Conservation (phyloP, 352 stramenopile species). For the Globisporangium iwayamae region DNA sequence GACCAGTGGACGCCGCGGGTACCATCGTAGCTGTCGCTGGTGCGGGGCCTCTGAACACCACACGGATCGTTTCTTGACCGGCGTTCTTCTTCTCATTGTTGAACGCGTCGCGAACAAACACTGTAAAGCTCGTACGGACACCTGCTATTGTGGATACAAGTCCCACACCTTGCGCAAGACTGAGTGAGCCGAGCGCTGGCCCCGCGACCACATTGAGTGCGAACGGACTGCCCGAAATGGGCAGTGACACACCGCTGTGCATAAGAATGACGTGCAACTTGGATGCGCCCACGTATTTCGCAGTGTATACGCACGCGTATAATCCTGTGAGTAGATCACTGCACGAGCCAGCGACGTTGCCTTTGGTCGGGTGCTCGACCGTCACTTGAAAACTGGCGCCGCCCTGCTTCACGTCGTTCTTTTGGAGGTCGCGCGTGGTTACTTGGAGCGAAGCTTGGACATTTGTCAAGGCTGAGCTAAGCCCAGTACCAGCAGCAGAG, state of each 20-base stretch:
- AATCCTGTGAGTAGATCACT: slow-evolving; percentile 48
- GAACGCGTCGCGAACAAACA: slow-evolving; percentile 54
- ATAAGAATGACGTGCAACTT: slow-evolving; percentile 37
- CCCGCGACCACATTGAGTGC: slow-evolving; percentile 42
- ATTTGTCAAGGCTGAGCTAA: slow-evolving; percentile 42
- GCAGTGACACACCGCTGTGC: slow-evolving; percentile 10
- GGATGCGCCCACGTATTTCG: slow-evolving; percentile 35
- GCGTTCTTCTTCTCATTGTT: slow-evolving; percentile 63
- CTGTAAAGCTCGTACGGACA: slow-evolving; percentile 36
- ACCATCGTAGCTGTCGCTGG: slow-evolving; percentile 17
- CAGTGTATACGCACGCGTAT: slow-evolving; percentile 61
- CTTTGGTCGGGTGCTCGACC: slow-evolving; percentile 33
- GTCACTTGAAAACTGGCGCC: slow-evolving; percentile 35
- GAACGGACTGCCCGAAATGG: slow-evolving; percentile 53
- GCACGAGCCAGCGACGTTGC: slow-evolving; percentile 39
- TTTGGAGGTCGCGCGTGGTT: slow-evolving; percentile 46
- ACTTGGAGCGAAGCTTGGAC: slow-evolving; percentile 59
- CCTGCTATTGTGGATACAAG: slow-evolving; percentile 58
- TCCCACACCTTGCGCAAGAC: slow-evolving; percentile 33
- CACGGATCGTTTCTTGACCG: slow-evolving; percentile 35
- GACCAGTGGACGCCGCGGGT: slow-evolving; percentile 12
- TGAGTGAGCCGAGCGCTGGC: slow-evolving; percentile 40
- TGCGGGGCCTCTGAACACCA: slow-evolving; percentile 34
- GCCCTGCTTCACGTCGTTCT: slow-evolving; percentile 45
- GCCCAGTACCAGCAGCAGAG: slow-evolving; percentile 31